A percentile compares a stretch with the other conserved stretches of the same genome.
phyloP scores from a whole-genome alignment of 345 rosid species.

The Eucalyptus camaldulensis region DNA sequence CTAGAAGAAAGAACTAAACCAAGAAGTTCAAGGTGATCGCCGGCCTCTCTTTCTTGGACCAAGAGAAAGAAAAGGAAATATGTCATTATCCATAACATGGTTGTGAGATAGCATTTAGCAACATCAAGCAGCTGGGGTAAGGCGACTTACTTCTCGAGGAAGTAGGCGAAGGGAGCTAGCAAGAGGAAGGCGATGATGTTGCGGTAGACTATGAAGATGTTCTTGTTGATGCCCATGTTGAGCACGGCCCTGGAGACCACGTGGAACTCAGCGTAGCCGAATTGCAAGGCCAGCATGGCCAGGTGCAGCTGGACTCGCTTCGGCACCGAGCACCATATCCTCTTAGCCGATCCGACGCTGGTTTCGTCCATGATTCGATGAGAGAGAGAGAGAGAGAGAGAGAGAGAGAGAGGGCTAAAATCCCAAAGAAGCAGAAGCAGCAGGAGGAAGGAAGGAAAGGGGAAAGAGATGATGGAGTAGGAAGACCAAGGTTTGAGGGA shows the following conservation, averaged over 20 bases:
- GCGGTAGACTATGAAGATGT: constrained; percentile 89
- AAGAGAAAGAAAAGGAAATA: not conserved
- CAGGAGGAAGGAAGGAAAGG: not conserved
- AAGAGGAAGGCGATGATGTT: constrained; percentile 92
- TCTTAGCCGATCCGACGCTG: constrained; percentile 23
- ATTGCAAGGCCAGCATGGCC: constrained; percentile 95
- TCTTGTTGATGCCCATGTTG: constrained; percentile 93
- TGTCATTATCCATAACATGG: not conserved
- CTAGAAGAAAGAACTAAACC: constrained; percentile 80
- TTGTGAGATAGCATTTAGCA: not conserved
- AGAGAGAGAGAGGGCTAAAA: not conserved
- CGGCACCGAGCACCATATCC: constrained; percentile 63
- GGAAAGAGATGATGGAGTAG: not conserved
- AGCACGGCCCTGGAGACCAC: constrained; percentile 94
- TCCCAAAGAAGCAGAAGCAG: not conserved
- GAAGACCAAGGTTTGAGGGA: not conserved
- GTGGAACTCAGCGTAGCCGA: constrained; percentile 93
- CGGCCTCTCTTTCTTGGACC: constrained; percentile 82
- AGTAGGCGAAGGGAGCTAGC: constrained; percentile 89
- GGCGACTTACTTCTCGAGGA: constrained; percentile 63
- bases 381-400: not conserved
- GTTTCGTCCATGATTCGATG: constrained; percentile 36
- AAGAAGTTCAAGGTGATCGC: constrained; percentile 64
- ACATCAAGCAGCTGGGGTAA: not conserved
- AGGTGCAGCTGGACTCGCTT: constrained; percentile 75